Conservation (phyloP, 2,329 filamentous ascomycete species). For the Septoria linicola region DNA sequence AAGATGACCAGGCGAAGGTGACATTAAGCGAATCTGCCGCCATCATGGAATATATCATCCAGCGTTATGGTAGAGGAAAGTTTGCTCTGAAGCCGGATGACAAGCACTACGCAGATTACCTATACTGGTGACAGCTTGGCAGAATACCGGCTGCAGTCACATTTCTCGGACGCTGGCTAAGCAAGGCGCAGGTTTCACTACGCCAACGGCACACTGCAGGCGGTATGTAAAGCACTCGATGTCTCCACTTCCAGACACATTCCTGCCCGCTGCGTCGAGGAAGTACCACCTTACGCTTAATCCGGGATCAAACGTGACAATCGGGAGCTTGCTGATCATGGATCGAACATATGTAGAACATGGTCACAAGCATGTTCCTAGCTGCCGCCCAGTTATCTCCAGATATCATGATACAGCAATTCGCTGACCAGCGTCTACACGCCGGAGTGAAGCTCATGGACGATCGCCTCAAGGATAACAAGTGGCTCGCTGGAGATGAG, state of each 20-base stretch:
- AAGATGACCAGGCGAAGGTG: conserved; percentile 50
- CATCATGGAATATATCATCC: conserved; percentile 60
- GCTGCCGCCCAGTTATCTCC: conserved; percentile 25
- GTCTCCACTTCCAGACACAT: too few relatives aligned
- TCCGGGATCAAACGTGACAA: too few relatives aligned
- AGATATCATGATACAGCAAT: conserved; percentile 35
- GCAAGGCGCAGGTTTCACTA: conserved; percentile 35
- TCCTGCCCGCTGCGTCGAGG: too few relatives aligned
- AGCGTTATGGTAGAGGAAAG: conserved; percentile 52
- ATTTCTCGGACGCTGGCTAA: conserved; percentile 30
- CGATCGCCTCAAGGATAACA: conserved; percentile 46
- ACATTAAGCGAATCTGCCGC: conserved; percentile 60
- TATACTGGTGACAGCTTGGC: conserved; percentile 53
- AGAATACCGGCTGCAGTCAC: conserved; percentile 38
- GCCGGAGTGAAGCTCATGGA: conserved; percentile 48
- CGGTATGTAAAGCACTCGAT: conserved; percentile 21
- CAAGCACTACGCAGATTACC: conserved; percentile 56
- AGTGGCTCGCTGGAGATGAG: conserved; percentile 59
- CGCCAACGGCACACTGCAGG: conserved; percentile 39
- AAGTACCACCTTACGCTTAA: too few relatives aligned
- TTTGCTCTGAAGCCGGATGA: conserved; percentile 49
- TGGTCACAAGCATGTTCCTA: conserved; percentile 34
- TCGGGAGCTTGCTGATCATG: too few relatives aligned
- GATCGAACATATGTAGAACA: too few relatives aligned
- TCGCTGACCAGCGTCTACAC: conserved; percentile 38